Percentiles rank a stretch among this genome's conserved stretches.
Evolutionary conservation across 2,329 filamentous ascomycete species (phyloP).

Genomic region (Phialophora verrucosa): DNA sequence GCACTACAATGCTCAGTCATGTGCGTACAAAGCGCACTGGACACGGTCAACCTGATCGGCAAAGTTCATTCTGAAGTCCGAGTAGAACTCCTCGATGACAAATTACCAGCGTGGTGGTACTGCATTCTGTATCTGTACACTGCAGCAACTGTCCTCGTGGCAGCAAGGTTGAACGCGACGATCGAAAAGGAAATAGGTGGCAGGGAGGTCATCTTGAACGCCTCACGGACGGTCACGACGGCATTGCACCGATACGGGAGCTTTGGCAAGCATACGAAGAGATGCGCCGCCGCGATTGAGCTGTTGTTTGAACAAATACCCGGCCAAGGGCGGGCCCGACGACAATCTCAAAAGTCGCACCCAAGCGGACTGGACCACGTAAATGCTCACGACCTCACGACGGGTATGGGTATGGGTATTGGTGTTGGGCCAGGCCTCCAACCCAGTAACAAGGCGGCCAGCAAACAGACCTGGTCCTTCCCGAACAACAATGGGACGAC

Average conservation of each 20-base stretch:
- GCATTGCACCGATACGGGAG: slow-evolving; percentile 12
- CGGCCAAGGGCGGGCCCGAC: neutral
- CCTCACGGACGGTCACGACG: slow-evolving; percentile 10
- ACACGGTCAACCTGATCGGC: slow-evolving; percentile 44
- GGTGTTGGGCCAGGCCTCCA: neutral
- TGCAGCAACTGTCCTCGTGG: slow-evolving; percentile 46
- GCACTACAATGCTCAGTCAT: slow-evolving; percentile 43
- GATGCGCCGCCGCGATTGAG: slow-evolving; percentile 19
- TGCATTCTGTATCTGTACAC: slow-evolving; percentile 48
- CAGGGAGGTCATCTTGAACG: slow-evolving; percentile 12
- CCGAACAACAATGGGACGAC: neutral
- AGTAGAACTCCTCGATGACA: slow-evolving; percentile 36
- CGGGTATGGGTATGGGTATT: neutral
- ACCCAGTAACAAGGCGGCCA: neutral
- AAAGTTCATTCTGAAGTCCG: slow-evolving; percentile 20
- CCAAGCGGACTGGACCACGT: neutral
- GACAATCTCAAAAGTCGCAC: neutral
- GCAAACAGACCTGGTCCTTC: neutral
- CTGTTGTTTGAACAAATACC: slow-evolving; percentile 35
- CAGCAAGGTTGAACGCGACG: slow-evolving; percentile 38
- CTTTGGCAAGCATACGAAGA: slow-evolving; percentile 20
- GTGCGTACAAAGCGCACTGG: slow-evolving; percentile 45
- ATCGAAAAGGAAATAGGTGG: slow-evolving; percentile 16
- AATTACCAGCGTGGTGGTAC: slow-evolving; percentile 48
- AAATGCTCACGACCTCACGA: neutral